Conservation (phyloP, 768 basidiomycete species). For the Serendipita indica region DNA sequence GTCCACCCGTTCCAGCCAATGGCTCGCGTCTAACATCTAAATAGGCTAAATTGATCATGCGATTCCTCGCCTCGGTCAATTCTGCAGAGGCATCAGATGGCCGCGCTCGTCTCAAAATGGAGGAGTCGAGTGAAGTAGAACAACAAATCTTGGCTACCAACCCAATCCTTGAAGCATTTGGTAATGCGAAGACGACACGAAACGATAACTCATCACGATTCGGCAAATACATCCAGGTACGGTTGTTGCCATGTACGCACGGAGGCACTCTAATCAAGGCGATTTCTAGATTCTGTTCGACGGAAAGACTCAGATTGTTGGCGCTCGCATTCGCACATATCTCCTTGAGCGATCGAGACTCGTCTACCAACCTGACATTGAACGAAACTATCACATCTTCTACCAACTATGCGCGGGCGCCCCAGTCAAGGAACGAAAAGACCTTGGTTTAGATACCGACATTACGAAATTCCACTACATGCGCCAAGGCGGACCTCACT, state of each 20-base stretch:
- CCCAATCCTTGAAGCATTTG: slow-evolving; percentile 96
- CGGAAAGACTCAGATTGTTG: slow-evolving; percentile 89
- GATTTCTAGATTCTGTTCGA: slow-evolving; percentile 83
- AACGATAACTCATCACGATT: slow-evolving; percentile 99
- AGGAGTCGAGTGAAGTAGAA: slow-evolving; percentile 89
- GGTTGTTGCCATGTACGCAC: slow-evolving; percentile 15
- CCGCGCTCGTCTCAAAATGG: slow-evolving; percentile 55
- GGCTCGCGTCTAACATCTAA: not conserved
- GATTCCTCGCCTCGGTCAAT: slow-evolving; percentile 96
- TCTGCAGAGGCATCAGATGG: slow-evolving; percentile 44
- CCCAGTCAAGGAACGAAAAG: slow-evolving; percentile 87
- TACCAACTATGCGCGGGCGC: slow-evolving; percentile 98
- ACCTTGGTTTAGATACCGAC: slow-evolving; percentile 77
- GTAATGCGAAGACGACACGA: slow-evolving; percentile 97
- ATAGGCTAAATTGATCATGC: slow-evolving; percentile 96
- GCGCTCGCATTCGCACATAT: slow-evolving; percentile 97
- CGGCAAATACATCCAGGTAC: slow-evolving; percentile 97
- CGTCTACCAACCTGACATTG: slow-evolving; percentile 91
- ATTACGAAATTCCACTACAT: slow-evolving; percentile 81
- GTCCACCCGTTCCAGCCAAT: slow-evolving; percentile 17
- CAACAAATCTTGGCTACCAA: slow-evolving; percentile 98
- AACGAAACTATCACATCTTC: slow-evolving; percentile 99
- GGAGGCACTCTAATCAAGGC: not conserved
- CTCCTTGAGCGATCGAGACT: slow-evolving; percentile 93
- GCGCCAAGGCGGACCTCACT: slow-evolving; percentile 80